Evolutionary conservation across 208 protist species (phyloP).

Genomic region (Trypanosoma brucei): DNA sequence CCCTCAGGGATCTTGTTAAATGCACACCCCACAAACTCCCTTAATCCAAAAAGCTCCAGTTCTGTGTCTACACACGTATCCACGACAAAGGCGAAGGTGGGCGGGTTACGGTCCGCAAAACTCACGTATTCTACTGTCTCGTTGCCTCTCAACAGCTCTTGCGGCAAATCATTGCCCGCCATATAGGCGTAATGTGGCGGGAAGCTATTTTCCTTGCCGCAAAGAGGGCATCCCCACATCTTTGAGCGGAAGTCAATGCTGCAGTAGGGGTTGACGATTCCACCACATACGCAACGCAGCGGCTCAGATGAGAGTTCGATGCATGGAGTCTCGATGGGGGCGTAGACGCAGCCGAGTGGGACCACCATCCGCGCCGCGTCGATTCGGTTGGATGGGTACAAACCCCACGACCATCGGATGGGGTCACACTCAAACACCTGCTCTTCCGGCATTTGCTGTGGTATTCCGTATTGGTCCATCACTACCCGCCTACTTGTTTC

Average conservation of each 20-base stretch:
- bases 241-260: slow-evolving; percentile 52
- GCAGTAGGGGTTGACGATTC: slow-evolving; percentile 94
- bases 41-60: slow-evolving; percentile 91
- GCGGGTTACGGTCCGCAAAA: slow-evolving; percentile 35
- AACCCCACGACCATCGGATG: slow-evolving; percentile 93
- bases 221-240: slow-evolving; percentile 95
- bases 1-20: slow-evolving; percentile 92
- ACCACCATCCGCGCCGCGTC: slow-evolving; percentile 94
- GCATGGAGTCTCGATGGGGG: slow-evolving; percentile 90
- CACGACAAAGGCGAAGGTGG: slow-evolving; percentile 95
- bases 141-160: slow-evolving; percentile 86
- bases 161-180: slow-evolving; percentile 82
- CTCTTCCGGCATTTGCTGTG: slow-evolving; percentile 22
- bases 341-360: slow-evolving; percentile 95
- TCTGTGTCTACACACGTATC: slow-evolving; percentile 95
- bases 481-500: not conserved
- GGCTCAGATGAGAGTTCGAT: slow-evolving; percentile 92
- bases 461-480: slow-evolving; percentile 20
- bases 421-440: slow-evolving; percentile 16
- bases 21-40: slow-evolving; percentile 89
- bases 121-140: slow-evolving; percentile 96
- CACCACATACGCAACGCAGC: slow-evolving; percentile 91
- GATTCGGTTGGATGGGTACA: slow-evolving; percentile 92
- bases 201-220: slow-evolving; percentile 91
- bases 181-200: slow-evolving; percentile 94